phyloP scores from a whole-genome alignment of 352 stramenopile species.

The Pythium brachiatum region DNA sequence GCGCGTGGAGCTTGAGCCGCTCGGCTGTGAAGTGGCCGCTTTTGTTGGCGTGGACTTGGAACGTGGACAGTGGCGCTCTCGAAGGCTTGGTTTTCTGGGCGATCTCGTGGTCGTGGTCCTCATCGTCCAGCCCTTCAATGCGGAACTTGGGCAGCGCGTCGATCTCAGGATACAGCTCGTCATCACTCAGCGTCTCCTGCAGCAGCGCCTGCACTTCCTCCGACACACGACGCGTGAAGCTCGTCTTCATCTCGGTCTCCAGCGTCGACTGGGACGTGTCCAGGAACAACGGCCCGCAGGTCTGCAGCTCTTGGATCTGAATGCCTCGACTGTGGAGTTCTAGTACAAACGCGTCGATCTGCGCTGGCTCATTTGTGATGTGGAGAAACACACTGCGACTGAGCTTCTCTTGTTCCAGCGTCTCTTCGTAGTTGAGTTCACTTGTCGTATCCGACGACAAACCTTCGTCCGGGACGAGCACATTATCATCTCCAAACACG shows the following conservation, averaged over 20 bases:
- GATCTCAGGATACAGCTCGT: background rate
- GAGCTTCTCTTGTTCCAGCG: background rate
- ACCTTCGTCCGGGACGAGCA: conserved; percentile 29
- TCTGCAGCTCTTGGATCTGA: conserved; percentile 52
- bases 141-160: conserved; percentile 18
- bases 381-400: conserved; percentile 37
- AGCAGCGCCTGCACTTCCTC: conserved; percentile 45
- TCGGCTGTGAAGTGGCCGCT: conserved; percentile 60
- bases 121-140: conserved; percentile 30
- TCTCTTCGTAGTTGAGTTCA: conserved; percentile 23
- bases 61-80: conserved; percentile 36
- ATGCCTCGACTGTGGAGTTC: conserved; percentile 37
- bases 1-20: conserved; percentile 58
- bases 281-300: conserved; percentile 56
- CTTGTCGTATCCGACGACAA: conserved; percentile 26
- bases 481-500: conserved; percentile 31
- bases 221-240: conserved; percentile 50
- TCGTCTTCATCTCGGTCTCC: conserved; percentile 47
- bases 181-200: conserved; percentile 23
- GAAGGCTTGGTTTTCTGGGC: conserved; percentile 31
- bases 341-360: conserved; percentile 39
- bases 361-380: conserved; percentile 47
- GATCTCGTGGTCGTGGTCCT: conserved; percentile 47
- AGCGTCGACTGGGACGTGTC: conserved; percentile 65
- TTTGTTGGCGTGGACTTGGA: conserved; percentile 59